Base-by-base conservation (phyloP, 2,329 filamentous ascomycete genomes). In the Monosporascus ibericus region DNA sequence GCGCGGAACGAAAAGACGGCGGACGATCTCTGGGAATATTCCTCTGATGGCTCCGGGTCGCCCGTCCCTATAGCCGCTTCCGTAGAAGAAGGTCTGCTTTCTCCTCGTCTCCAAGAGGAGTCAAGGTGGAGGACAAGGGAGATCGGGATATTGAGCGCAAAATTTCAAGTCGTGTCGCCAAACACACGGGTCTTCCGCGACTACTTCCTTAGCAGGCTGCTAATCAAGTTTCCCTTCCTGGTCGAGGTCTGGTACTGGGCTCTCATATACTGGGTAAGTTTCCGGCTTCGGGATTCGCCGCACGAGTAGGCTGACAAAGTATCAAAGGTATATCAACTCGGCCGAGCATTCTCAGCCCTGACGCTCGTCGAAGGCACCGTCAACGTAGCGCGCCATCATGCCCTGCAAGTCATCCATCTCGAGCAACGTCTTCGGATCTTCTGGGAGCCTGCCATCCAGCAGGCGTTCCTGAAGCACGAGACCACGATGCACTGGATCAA, bases 201-300 rank as follows among this genome's bases (percentile, higher is more conserved):
- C 55, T 78, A 80, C 47, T 68, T 85, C 14, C 71, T 87, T 48
- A 87, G 83, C 64, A 76, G 85, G 5, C 59, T 90, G 37, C 75
- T 90, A 15, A 75, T 75, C 52, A 85, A 81, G 63, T 82, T 88
- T 58, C 87, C 87, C 0, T 90, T 90, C 64, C 67, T 90, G 27
- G 83, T 84, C 1, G 87, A 90, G 68, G 85, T 81, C 40, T 90
- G 86, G 85, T 90, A 90, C 61, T 90, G 86, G 86, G 81, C 83
- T 3, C 70, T 88, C 56, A 84, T 90, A 48, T 90, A 90, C 71
- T 90, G 86, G 85, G 86, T 88, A 77, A 61, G 79, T 40, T 5
- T 20, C 39, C 1, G 8, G 20, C 20, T 20, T 18, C 39, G 39
- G 6, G 17, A 20, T 22, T 40, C 14, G 39, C 17, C 3, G 1